Conservation (phyloP, 768 basidiomycete species). For the Rhizopogon rudus region DNA sequence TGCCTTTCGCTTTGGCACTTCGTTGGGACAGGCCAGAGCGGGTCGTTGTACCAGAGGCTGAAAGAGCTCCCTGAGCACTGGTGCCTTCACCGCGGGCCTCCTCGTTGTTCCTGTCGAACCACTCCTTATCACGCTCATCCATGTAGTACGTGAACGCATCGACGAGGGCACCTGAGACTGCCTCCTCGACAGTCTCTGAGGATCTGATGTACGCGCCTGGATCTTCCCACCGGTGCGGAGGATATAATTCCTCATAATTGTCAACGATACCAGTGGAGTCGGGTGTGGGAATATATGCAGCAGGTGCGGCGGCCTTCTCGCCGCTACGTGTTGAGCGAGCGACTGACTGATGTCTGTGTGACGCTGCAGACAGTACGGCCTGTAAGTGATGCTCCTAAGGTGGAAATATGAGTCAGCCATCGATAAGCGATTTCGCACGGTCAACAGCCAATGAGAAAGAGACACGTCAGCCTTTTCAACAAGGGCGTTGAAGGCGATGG, state of each 20-base stretch:
- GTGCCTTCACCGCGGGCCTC: conserved; percentile 83
- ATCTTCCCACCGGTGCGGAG: conserved; percentile 64
- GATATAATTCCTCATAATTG: conserved; percentile 78
- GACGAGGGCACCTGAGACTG: conserved; percentile 50
- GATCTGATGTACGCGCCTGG: conserved; percentile 74
- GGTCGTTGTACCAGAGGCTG: conserved; percentile 43
- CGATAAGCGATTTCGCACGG: conserved; percentile 44
- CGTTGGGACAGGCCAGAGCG: conserved; percentile 48
- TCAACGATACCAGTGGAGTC: conserved; percentile 79
- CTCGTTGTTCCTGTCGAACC: conserved; percentile 91
- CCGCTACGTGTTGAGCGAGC: conserved; percentile 32
- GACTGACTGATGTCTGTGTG: conserved; percentile 39
- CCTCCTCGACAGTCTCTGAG: conserved; percentile 84
- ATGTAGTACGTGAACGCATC: conserved; percentile 86
- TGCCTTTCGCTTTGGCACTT: conserved; percentile 79
- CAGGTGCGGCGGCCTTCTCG: conserved; percentile 35
- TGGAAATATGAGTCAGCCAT: conserved; percentile 45
- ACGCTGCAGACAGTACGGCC: conserved; percentile 51
- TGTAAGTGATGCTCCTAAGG: conserved; percentile 54
- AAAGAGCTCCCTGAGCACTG: conserved; percentile 67
- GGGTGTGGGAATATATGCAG: conserved; percentile 88
- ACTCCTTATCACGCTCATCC: conserved; percentile 94
- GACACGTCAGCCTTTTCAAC: conserved; percentile 41
- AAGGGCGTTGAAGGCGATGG: conserved; percentile 33
- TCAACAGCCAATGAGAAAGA: conserved; percentile 38